Evolutionary conservation across 2,329 filamentous ascomycete genomes (phyloP).

Genomic region (Onygena corvina): DNA sequence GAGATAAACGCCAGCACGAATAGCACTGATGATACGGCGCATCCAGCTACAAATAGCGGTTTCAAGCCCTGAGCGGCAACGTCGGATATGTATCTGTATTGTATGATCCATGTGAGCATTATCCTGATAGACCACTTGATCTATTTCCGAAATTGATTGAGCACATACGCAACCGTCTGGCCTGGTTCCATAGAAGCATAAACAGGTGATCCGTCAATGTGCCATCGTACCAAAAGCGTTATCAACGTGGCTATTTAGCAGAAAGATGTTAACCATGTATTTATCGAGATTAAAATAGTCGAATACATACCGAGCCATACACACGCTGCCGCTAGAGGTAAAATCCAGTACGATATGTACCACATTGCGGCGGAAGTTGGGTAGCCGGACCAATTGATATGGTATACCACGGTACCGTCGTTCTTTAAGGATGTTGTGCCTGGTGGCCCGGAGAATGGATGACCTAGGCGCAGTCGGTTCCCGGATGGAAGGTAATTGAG

Average conservation of each 20-base stretch:
- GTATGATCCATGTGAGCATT: neutral
- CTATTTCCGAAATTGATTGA: neutral
- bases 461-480: too few relatives aligned
- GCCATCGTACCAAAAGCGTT: constrained; percentile 49
- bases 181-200: constrained; percentile 41
- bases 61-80: constrained; percentile 47
- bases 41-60: constrained; percentile 51
- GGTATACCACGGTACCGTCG: neutral
- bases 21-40: constrained; percentile 56
- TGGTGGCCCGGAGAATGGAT: too few relatives aligned
- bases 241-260: constrained; percentile 42
- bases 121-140: neutral
- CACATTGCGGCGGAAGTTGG: constrained; percentile 26
- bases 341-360: constrained; percentile 40
- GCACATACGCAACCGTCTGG: constrained; percentile 44
- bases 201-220: constrained; percentile 39
- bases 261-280: neutral
- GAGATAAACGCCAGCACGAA: constrained; percentile 69
- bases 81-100: constrained; percentile 39
- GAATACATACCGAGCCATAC: constrained; percentile 40
- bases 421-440: too few relatives aligned
- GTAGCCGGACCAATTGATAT: neutral
- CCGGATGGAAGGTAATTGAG: too few relatives aligned
- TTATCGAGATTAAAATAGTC: neutral
- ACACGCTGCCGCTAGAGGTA: constrained; percentile 48